phyloP scores from a whole-genome alignment of 129 eudicot genomes.

The Gnaphalium uliginosum region DNA sequence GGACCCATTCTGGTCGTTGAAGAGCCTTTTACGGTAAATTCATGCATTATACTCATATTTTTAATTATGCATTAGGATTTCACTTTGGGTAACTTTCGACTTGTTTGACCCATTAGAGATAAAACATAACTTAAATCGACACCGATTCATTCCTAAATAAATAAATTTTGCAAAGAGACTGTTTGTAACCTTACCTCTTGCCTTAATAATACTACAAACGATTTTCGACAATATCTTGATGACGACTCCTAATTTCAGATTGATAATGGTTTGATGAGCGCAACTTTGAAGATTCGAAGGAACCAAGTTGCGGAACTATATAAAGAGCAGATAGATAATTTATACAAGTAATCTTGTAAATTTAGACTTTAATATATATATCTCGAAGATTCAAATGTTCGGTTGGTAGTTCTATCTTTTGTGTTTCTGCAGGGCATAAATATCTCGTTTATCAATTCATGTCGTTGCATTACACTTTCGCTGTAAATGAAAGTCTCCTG shows the following conservation, averaged over 20 bases:
- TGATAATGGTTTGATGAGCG: conserved; percentile 91
- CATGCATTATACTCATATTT: not conserved
- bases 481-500: not conserved
- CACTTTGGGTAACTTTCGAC: not conserved
- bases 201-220: not conserved
- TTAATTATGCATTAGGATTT: not conserved
- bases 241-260: conserved; percentile 54
- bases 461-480: not conserved
- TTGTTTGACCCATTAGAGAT: not conserved
- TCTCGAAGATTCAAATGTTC: not conserved
- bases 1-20: conserved; percentile 91
- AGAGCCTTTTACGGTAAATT: conserved; percentile 88
- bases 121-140: not conserved
- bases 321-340: conserved; percentile 61
- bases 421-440: not conserved
- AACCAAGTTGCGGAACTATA: conserved; percentile 68
- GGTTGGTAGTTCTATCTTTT: not conserved
- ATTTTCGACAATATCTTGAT: conserved; percentile 8
- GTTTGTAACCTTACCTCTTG: not conserved
- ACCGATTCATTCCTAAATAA: no score
- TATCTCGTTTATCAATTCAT: not conserved
- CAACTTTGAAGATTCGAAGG: conserved; percentile 88
- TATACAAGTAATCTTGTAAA: conserved; percentile 45
- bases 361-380: not conserved
- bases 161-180: not conserved